Evolutionary conservation across 1,284 basidiomycete genomes (phyloP).

Genomic region (Macrocystidia cucumis): DNA sequence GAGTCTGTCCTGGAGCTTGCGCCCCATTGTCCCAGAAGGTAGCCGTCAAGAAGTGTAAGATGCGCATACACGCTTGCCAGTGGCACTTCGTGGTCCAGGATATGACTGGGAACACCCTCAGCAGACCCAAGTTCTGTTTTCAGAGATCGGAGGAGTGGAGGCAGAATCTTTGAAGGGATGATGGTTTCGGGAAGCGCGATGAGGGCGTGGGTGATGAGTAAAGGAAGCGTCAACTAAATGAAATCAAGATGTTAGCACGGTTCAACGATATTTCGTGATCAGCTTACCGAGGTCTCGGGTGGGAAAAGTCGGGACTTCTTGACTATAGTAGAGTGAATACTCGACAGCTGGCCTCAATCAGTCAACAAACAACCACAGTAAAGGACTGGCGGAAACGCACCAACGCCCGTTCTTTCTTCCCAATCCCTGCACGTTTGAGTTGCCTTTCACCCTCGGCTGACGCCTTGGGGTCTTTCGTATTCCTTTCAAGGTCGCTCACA

Average conservation of each 20-base stretch:
- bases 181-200: constrained; percentile 26
- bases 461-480: no score
- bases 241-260: constrained; percentile 9
- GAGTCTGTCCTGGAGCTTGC: constrained; percentile 5
- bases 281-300: constrained; percentile 27
- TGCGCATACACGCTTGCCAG: constrained; percentile 46
- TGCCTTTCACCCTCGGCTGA: constrained; percentile 27
- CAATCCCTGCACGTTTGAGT: constrained; percentile 35
- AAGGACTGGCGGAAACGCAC: constrained; percentile 29
- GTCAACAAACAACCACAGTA: not conserved
- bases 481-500: no score
- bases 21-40: constrained; percentile 49
- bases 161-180: constrained; percentile 24
- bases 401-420: constrained; percentile 37
- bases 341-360: constrained; percentile 26
- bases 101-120: no score
- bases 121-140: constrained; percentile 25
- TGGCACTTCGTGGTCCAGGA: no score
- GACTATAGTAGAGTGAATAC: constrained; percentile 36
- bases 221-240: constrained; percentile 43
- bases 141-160: constrained; percentile 28
- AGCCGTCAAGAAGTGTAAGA: constrained; percentile 53
- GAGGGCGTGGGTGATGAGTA: constrained; percentile 42
- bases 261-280: no score
- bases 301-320: constrained; percentile 39